Evolutionary conservation across 2,329 filamentous ascomycete genomes (phyloP).

Genomic region (Thielaviopsis ethacetica): DNA sequence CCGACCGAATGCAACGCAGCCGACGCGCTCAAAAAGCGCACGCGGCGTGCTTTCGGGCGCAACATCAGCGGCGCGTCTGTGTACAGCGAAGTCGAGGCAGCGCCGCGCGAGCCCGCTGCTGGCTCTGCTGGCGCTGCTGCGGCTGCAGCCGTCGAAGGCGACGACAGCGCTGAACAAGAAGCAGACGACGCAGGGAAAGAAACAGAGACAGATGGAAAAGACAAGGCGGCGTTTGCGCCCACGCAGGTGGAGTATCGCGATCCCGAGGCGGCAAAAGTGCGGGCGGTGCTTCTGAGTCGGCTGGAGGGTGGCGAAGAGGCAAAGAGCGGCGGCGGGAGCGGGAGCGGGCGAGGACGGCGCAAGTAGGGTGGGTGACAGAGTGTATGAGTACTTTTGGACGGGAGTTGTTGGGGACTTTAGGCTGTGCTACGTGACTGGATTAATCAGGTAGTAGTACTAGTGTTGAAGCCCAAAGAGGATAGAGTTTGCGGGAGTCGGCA

Average conservation of each 20-base stretch:
- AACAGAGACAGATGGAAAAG: conserved; percentile 16
- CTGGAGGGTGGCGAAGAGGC: too few relatives aligned
- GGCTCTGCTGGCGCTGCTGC: conserved; percentile 6
- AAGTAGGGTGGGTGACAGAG: too few relatives aligned
- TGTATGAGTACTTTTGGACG: too few relatives aligned
- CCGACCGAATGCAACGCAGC: not conserved
- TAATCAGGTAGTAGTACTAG: too few relatives aligned
- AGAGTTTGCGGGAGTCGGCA: too few relatives aligned
- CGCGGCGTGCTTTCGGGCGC: conserved; percentile 38
- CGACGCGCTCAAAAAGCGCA: conserved; percentile 18
- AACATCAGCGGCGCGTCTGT: conserved; percentile 37
- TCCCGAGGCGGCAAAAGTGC: conserved; percentile 28
- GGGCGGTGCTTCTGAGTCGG: conserved; percentile 24
- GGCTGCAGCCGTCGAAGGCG: conserved; percentile 5
- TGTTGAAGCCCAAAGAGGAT: too few relatives aligned
- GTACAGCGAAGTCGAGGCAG: too few relatives aligned
- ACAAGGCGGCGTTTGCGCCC: conserved; percentile 22
- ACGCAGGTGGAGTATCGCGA: conserved; percentile 40
- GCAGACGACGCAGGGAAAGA: conserved; percentile 8
- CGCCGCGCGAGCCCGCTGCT: not conserved
- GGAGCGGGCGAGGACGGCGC: too few relatives aligned
- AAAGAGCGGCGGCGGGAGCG: too few relatives aligned
- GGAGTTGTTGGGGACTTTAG: too few relatives aligned
- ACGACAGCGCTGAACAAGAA: conserved; percentile 11
- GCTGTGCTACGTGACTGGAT: too few relatives aligned